A percentile compares a stretch with the other conserved stretches of the same genome.
phyloP scores from a whole-genome alignment of 2,329 filamentous ascomycete species.

The Beauveria australis region DNA sequence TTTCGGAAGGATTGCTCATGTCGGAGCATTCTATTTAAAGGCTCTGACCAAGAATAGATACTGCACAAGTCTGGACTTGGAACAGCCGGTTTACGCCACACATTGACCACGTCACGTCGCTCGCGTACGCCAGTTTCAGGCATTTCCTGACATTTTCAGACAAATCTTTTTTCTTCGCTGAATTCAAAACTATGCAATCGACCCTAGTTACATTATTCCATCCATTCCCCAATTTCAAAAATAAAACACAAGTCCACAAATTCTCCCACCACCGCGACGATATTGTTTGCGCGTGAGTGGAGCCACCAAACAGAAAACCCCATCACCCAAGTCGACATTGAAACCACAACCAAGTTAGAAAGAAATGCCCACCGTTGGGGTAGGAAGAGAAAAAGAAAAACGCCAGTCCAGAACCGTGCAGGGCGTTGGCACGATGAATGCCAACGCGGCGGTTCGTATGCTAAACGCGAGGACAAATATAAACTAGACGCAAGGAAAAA shows the following conservation, averaged over 20 bases:
- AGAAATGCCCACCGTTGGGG: background rate
- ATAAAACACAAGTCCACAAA: background rate
- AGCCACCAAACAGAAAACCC: background rate
- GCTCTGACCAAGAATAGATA: no score
- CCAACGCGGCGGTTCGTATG: slow-evolving; percentile 11
- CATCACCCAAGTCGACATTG: background rate
- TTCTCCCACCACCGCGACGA: background rate
- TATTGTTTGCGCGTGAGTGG: background rate
- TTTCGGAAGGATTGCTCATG: no score
- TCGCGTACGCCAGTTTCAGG: background rate
- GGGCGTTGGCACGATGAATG: background rate
- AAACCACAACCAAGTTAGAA: background rate
- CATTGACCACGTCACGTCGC: background rate
- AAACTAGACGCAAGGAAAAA: background rate
- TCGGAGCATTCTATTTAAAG: no score
- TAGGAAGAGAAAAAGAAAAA: background rate
- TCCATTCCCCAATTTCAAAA: background rate
- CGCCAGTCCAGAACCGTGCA: slow-evolving; percentile 9
- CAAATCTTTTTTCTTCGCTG: background rate
- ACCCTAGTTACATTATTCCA: slow-evolving; percentile 1
- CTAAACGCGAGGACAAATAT: slow-evolving; percentile 5
- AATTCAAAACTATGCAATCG: slow-evolving; percentile 8
- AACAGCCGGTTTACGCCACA: background rate
- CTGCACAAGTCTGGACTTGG: no score
- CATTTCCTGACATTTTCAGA: no score